Percentiles rank a stretch among this genome's conserved stretches.
Evolutionary conservation across 2,329 filamentous ascomycete genomes (phyloP).

Genomic region (Aspergillus nomiae): DNA sequence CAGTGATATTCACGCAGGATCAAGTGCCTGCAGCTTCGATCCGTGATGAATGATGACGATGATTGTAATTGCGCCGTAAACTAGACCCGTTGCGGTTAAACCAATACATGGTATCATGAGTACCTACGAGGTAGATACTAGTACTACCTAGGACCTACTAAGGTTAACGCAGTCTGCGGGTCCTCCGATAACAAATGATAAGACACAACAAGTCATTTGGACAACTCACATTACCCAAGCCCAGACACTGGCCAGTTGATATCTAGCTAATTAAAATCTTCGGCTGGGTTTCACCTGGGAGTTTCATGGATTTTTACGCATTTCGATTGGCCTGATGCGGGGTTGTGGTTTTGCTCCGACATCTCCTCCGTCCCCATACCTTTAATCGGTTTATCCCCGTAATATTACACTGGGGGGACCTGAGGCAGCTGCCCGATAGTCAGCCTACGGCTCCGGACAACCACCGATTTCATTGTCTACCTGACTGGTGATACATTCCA

Average conservation of each 20-base stretch:
- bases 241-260: background rate
- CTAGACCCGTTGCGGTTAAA: background rate
- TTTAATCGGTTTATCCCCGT: background rate
- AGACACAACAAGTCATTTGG: background rate
- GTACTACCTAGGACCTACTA: background rate
- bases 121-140: background rate
- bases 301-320: background rate
- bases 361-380: background rate
- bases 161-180: background rate
- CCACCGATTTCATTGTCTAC: constrained; percentile 5
- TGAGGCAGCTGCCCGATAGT: constrained; percentile 5
- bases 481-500: constrained; percentile 2
- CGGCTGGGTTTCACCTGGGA: background rate
- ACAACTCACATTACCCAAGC: background rate
- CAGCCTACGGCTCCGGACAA: constrained; percentile 1
- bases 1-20: background rate
- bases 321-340: background rate
- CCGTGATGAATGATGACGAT: background rate
- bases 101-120: background rate
- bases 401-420: background rate
- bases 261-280: background rate
- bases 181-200: constrained; percentile 1
- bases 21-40: background rate
- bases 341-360: background rate
- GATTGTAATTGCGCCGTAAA: background rate